Base-by-base conservation (phyloP, 2,329 filamentous ascomycete species). In the Ustulina deusta region DNA sequence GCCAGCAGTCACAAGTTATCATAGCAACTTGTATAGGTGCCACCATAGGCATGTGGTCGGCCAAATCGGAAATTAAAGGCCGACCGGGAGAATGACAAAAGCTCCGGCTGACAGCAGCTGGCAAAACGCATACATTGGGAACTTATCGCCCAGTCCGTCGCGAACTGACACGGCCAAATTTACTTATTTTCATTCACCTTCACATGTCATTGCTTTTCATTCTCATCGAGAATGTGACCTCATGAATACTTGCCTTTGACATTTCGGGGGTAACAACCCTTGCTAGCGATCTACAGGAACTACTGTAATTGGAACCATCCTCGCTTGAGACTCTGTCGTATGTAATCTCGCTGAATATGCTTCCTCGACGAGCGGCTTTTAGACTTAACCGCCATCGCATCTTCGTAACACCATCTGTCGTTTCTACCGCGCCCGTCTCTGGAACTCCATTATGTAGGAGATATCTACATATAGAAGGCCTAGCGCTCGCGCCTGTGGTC, bases 401-500 rank as follows among this genome's bases (percentile, higher is more conserved):
- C 36, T n/a, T 17, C 69, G 70, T 55, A 52, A 56, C 52, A 32
- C 54, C 49, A n/a, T 51, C 40, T 20, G 22, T 57, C n/a, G 15
- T 69, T 57, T 66, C 68, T 66, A 68, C 71, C 70, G 66, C 63
- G 66, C 69, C 63, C 42, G 66, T 69, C 63, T 68, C 74, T 52
- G 59, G 65, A 65, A 58, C 71, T 52, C 69, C 70, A 38, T 36
- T 64, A 67, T 75, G 68, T 61, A 73, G 51, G 62, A 77, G 78
- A 68, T 61, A 64, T 59, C 73, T 83, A 57, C 80, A 82, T 65
- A 70, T 79, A 61, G 74, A 80, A 60, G 74, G 82, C 17, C 70
- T 86, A 13, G 78, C 92, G n/a, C 79, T 91, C 3, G 89, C 91
- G 7, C 92, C 92, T 0, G 75, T 86, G 6, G 82, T 93, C 49